Evolutionary conservation across 805 yeast genomes (phyloP), one percentile per base, ranked within the genome.

Genomic region (Candida krabiensis): DNA sequence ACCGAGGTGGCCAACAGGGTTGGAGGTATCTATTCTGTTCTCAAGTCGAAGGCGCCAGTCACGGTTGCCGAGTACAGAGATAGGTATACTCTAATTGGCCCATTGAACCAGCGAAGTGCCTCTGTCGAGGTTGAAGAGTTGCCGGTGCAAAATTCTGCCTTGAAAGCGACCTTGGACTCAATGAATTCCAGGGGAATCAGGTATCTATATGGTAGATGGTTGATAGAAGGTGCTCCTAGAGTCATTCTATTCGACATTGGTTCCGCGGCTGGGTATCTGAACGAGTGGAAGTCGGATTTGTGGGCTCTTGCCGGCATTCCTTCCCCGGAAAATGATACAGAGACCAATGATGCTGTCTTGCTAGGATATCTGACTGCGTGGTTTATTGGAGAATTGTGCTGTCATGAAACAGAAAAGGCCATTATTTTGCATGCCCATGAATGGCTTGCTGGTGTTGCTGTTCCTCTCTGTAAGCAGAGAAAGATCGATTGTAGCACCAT

Each of bases 1-100:
- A 91, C 99, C 2, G 99, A 91, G 62, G 97, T 91, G 35, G 98
- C 98, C 55, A 90, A 93, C 70, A 75, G 95, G 55, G 98, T 91
- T 16, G 99, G 99, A 35, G 99, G 99, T 25, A 91, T 91, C 61
- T 91, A 91, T 69, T 90, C 98, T 5, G 99, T 91, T 36, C 75
- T 91, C 57, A 93, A 93, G 63, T 87, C 96, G 9, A 91, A 91
- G 65, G 97, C 97, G 6, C 97, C 97, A 7, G 89, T 90, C 43
- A 91, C 99, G 7, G 91, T 86, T 35, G 89, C 95, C 28, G 97
- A 91, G 64, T 93, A 89, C 65, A 77, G 86, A 47, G 87, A 84
- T 52, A 73, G 96, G 38, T 91, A 91, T 66, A 80, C 87, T 17
- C 70, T 89, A 35, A 71, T 93, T 38, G 99, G 99, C 4, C 96